Base-by-base conservation (phyloP, 2,329 filamentous ascomycete species). In the Ceratocystis albifundus region DNA sequence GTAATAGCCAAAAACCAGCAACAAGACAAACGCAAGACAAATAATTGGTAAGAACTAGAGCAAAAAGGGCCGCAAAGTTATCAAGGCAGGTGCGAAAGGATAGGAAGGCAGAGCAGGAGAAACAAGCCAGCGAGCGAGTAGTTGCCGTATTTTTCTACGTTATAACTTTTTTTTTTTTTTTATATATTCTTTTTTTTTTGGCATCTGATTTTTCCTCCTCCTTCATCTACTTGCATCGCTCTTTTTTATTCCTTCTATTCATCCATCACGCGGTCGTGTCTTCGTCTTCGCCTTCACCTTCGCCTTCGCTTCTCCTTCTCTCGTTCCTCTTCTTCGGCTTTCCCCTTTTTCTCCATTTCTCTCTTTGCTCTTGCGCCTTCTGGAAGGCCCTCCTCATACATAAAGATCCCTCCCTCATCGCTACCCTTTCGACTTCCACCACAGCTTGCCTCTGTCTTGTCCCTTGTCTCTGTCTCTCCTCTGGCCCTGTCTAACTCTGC, bases 381-480 rank as follows among this genome's bases (percentile, higher is more conserved):
- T 30, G 53, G 53, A 57, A 57, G 53, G 53, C 53, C 53, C 59
- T 8, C 53, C 59, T 8, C 36, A 30, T 44, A 41, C 20, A 66
- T 5, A 57, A 57, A 30, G 50, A 55, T 25, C n/a, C 50, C 50
- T 25, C n/a, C 50, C 50, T 55, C 50, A 20, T 20, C 45, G n/a
- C 36, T 3, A 28, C 22, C 50, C 50, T 28, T 8, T 20, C 46
- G n/a, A 20, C 46, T 12, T n/a, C 46, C 6, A 10, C 46, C 6
- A 55, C 50, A 28, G 50, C 50, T 10, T 41, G 50, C 50, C 36
- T 41, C 36, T 10, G 2, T 4, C 10, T 41, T 10, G n/a, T 36
- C 10, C 36, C 36, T 41, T 41, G 36, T 41, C 36, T 41, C 36
- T 41, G 36, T 41, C 36, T 41, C 36, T 41, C 36, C 36, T 12